phyloP scores from a whole-genome alignment of 1,284 basidiomycete genomes.

The Melampsora occidentalis region DNA sequence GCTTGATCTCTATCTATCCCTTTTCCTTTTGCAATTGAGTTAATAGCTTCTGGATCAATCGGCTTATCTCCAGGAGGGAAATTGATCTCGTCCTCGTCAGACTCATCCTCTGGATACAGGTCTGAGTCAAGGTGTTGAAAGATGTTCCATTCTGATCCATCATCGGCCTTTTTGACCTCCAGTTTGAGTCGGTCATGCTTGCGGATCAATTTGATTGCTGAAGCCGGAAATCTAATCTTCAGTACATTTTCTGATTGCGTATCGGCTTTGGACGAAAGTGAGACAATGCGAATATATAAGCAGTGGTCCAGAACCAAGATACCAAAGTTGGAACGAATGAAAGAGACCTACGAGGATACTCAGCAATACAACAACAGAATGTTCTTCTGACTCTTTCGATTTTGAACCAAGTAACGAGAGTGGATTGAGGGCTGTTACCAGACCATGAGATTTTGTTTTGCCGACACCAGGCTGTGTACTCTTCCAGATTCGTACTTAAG shows the following conservation, averaged over 20 bases:
- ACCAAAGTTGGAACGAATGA: background rate
- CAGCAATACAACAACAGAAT: slow-evolving; percentile 35
- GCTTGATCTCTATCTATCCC: slow-evolving; percentile 9
- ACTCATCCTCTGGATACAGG: slow-evolving; percentile 32
- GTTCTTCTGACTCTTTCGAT: slow-evolving; percentile 39
- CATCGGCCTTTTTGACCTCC: slow-evolving; percentile 30
- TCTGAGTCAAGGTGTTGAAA: slow-evolving; percentile 35
- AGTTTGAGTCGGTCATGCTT: slow-evolving; percentile 33
- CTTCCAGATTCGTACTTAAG: slow-evolving; percentile 23
- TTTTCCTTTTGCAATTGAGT: slow-evolving; percentile 2
- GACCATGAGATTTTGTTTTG: slow-evolving; percentile 34
- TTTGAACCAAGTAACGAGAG: slow-evolving; percentile 30
- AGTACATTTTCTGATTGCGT: slow-evolving; percentile 1
- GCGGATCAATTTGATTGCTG: slow-evolving; percentile 37
- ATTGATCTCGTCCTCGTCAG: slow-evolving; percentile 30
- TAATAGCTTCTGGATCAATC: slow-evolving; percentile 11
- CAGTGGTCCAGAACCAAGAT: background rate
- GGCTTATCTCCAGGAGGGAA: background rate
- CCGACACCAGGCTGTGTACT: slow-evolving; percentile 43
- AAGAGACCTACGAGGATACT: slow-evolving; percentile 5
- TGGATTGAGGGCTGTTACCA: slow-evolving; percentile 26
- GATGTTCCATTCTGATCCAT: slow-evolving; percentile 40
- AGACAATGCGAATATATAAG: background rate
- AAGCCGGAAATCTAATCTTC: slow-evolving; percentile 39
- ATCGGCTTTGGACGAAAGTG: too few species aligned